phyloP scores from a whole-genome alignment of 2,329 filamentous ascomycete genomes.

The Penicillium sp. region DNA sequence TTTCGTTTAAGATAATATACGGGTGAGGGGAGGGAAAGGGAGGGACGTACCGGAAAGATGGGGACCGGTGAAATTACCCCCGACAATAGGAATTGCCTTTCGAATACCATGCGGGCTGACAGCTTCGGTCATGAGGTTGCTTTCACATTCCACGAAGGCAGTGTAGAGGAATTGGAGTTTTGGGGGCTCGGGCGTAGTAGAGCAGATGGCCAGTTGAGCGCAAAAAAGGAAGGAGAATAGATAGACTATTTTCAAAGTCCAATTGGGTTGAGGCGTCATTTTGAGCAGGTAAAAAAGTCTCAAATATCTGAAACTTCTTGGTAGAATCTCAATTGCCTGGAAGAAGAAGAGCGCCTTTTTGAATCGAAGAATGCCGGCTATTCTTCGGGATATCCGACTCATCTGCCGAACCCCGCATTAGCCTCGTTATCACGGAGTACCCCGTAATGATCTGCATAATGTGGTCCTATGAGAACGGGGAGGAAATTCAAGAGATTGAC shows the following conservation, averaged over 20 bases:
- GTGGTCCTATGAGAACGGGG: background rate
- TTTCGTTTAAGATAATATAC: too few species aligned
- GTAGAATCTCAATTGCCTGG: too few species aligned
- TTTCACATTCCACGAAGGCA: conserved; percentile 26
- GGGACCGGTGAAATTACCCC: conserved; percentile 33
- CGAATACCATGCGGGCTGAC: conserved; percentile 25
- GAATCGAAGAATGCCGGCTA: background rate
- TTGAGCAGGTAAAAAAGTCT: too few species aligned
- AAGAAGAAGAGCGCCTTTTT: background rate
- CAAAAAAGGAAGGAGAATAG: background rate
- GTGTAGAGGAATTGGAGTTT: conserved; percentile 30
- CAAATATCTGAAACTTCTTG: too few species aligned
- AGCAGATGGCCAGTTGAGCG: background rate
- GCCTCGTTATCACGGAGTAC: background rate
- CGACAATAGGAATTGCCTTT: conserved; percentile 31
- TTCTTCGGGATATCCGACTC: conserved; percentile 1
- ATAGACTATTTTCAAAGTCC: background rate
- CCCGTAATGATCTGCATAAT: background rate
- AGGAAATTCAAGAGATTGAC: background rate
- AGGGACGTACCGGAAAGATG: conserved; percentile 17
- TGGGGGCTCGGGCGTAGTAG: conserved; percentile 14
- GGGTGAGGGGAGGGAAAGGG: background rate
- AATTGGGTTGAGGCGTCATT: background rate
- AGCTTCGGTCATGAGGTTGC: conserved; percentile 17
- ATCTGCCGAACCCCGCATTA: conserved; percentile 1